Evolutionary conservation across 2,329 filamentous ascomycete species (phyloP).

Genomic region (Rhexocercosporidium sp.): DNA sequence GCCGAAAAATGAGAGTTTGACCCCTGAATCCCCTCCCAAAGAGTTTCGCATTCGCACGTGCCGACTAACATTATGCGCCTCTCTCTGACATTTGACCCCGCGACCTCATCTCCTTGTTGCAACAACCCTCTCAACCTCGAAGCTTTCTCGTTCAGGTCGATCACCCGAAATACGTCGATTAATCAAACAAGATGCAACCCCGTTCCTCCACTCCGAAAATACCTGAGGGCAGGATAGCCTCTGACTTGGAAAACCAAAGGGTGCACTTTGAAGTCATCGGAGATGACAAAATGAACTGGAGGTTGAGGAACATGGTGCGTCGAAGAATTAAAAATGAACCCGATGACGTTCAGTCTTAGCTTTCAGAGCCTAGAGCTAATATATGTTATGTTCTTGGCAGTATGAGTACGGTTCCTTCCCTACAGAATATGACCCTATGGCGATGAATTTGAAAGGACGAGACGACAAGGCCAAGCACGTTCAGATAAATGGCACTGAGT

Average conservation of each 20-base stretch:
- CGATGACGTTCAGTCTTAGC: background rate
- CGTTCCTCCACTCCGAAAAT: background rate
- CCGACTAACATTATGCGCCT: background rate
- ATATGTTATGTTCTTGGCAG: conserved; percentile 1
- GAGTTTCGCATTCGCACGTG: too few species aligned
- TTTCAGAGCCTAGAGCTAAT: background rate
- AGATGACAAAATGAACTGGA: conserved; percentile 14
- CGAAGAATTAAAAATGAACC: background rate
- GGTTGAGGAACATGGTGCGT: conserved; percentile 6
- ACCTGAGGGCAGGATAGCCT: background rate
- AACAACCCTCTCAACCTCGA: background rate
- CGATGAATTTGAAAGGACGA: conserved; percentile 4
- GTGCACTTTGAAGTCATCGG: background rate
- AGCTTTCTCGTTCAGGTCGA: background rate
- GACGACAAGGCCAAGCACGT: conserved; percentile 9
- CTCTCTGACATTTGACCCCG: background rate
- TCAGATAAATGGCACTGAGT: background rate
- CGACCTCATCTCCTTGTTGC: background rate
- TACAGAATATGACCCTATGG: background rate
- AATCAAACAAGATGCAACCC: background rate
- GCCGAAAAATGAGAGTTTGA: too few species aligned
- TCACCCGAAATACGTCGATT: background rate
- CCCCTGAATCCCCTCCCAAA: too few species aligned
- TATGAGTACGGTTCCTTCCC: conserved; percentile 7
- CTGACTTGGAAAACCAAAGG: background rate